Evolutionary conservation across 345 rosid species (phyloP).

Genomic region (Erodium maritimum): DNA sequence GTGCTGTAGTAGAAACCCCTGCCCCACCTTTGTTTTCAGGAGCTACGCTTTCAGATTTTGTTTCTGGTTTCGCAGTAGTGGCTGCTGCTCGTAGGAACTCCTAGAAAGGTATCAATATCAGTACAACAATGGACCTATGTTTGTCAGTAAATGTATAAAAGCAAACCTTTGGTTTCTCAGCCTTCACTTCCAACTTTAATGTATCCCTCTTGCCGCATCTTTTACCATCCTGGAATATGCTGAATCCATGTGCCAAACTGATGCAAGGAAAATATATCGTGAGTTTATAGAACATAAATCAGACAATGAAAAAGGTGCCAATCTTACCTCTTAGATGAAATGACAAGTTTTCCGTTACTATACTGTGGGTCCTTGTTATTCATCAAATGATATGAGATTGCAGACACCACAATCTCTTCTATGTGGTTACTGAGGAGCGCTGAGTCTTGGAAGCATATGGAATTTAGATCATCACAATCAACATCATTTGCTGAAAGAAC

Average conservation of each 20-base stretch:
- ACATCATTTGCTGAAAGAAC: slow-evolving; percentile 83
- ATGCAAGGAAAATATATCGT: slow-evolving; percentile 5
- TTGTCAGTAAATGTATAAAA: not conserved
- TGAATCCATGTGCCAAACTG: slow-evolving; percentile 87
- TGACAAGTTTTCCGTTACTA: slow-evolving; percentile 75
- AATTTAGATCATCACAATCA: slow-evolving; percentile 76
- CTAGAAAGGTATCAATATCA: slow-evolving; percentile 20
- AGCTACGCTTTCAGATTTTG: slow-evolving; percentile 21
- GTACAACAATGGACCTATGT: not conserved
- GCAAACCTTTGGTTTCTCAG: slow-evolving; percentile 33
- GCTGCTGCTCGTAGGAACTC: slow-evolving; percentile 19
- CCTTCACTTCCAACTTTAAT: slow-evolving; percentile 38
- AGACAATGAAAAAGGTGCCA: not conserved
- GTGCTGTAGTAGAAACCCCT: slow-evolving; percentile 23
- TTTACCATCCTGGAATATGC: slow-evolving; percentile 65
- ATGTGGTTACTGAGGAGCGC: slow-evolving; percentile 66
- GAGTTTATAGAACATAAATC: slow-evolving; percentile 1
- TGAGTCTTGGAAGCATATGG: slow-evolving; percentile 53
- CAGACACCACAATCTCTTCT: slow-evolving; percentile 87
- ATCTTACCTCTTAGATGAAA: slow-evolving; percentile 62
- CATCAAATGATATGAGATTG: slow-evolving; percentile 83
- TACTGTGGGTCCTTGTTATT: slow-evolving; percentile 63
- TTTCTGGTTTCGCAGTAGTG: slow-evolving; percentile 24
- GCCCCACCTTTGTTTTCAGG: slow-evolving; percentile 34
- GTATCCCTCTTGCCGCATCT: slow-evolving; percentile 25